These are phyloP conservation scores for Exophiala spinifera DNA, from an alignment of 2,329 filamentous ascomycete genomes.

Conservation along the genomic window DNA sequence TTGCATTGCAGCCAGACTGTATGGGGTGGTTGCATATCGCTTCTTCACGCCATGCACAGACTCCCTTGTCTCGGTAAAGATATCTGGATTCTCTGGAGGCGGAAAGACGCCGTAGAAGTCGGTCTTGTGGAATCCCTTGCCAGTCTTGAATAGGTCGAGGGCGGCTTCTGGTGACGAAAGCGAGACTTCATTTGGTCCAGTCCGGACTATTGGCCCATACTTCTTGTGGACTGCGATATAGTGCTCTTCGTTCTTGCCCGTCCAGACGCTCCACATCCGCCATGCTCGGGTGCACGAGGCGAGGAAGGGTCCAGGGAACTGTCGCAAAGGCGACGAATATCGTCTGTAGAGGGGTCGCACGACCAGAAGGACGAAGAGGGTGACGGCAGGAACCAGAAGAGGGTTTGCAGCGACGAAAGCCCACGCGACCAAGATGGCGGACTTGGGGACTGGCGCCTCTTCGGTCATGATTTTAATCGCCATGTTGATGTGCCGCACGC, in stretches of 20 bases:
- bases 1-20: constrained; percentile 32
- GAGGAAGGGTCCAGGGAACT: constrained; percentile 43
- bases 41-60: constrained; percentile 56
- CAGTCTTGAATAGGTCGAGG: constrained; percentile 47
- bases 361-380: constrained; percentile 28
- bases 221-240: constrained; percentile 40
- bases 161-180: constrained; percentile 48
- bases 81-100: constrained; percentile 56
- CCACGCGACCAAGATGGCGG: constrained; percentile 18
- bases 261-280: constrained; percentile 39
- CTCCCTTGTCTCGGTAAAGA: constrained; percentile 57
- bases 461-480: constrained; percentile 8
- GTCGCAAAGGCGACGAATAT: constrained; percentile 45
- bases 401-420: constrained; percentile 17
- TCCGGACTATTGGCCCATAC: constrained; percentile 48
- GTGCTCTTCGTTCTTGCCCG: constrained; percentile 40
- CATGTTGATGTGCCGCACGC: constrained; percentile 8
- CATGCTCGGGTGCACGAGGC: constrained; percentile 42
- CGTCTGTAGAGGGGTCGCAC: constrained; percentile 39
- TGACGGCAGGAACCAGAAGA: constrained; percentile 20
- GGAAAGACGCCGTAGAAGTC: constrained; percentile 55
- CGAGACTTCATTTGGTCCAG: constrained; percentile 50
- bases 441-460: constrained; percentile 18
- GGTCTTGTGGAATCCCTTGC: constrained; percentile 54
- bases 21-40: constrained; percentile 41